phyloP scores from a whole-genome alignment of 2,329 filamentous ascomycete genomes.

The Penicillium sp. region DNA sequence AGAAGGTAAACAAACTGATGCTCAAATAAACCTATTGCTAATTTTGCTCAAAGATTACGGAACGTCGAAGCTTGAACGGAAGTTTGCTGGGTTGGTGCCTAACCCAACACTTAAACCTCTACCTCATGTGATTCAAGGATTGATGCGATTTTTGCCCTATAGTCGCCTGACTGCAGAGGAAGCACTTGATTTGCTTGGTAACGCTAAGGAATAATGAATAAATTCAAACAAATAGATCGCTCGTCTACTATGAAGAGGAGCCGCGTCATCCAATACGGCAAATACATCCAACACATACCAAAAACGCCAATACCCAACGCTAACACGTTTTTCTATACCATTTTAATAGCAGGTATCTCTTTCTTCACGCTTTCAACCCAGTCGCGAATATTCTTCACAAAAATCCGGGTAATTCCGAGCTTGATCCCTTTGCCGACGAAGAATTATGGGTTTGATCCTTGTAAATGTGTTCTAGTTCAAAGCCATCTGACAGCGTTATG shows the following conservation, averaged over 20 bases:
- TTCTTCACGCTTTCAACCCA: too few species aligned
- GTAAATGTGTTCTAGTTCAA: too few species aligned
- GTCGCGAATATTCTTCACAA: too few species aligned
- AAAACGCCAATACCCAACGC: too few species aligned
- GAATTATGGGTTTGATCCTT: too few species aligned
- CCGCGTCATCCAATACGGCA: too few species aligned
- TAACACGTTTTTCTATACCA: too few species aligned
- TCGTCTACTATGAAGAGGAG: not conserved
- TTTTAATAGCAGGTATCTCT: not conserved
- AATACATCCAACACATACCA: too few species aligned
- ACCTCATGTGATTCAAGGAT: constrained; percentile 20
- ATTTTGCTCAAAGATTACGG: constrained; percentile 13
- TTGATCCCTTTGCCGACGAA: too few species aligned
- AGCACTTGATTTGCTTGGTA: constrained; percentile 20
- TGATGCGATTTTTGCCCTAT: constrained; percentile 27
- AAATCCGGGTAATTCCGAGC: too few species aligned
- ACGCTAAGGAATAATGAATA: not conserved
- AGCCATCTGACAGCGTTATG: too few species aligned
- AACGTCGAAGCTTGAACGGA: constrained; percentile 18
- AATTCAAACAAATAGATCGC: too few species aligned
- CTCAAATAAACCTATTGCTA: constrained; percentile 9
- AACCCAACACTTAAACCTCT: constrained; percentile 21
- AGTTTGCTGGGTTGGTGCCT: constrained; percentile 15
- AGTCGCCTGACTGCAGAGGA: constrained; percentile 20
- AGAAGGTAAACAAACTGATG: constrained; percentile 7